Percentiles rank a stretch among this genome's conserved stretches.
phyloP scores from a whole-genome alignment of 202 grass and related monocot genomes.

The Brachypodium distachyon region DNA sequence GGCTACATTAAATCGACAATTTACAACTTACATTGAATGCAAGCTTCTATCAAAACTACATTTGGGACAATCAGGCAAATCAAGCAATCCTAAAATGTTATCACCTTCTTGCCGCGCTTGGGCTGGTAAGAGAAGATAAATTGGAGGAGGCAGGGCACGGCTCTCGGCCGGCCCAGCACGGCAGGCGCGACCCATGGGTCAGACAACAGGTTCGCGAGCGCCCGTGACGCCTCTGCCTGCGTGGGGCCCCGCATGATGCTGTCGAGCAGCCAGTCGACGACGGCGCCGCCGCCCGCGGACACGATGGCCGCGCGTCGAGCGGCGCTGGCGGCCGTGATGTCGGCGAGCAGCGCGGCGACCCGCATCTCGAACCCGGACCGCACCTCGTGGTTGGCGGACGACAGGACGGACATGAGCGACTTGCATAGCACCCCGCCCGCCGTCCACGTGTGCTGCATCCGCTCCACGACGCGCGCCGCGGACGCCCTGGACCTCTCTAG shows the following conservation, averaged over 20 bases:
- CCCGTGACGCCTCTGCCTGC: constrained; percentile 73
- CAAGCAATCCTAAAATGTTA: not conserved
- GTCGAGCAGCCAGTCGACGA: constrained; percentile 87
- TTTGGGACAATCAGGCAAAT: constrained; percentile 3
- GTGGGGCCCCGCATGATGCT: constrained; percentile 58
- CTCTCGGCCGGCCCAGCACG: constrained; percentile 59
- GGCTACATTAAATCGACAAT: not conserved
- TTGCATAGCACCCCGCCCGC: constrained; percentile 65
- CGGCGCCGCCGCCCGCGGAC: constrained; percentile 62
- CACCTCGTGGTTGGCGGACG: constrained; percentile 91
- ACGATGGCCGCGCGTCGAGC: constrained; percentile 68
- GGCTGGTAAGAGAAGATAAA: constrained; percentile 98
- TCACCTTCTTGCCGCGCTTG: constrained; percentile 66
- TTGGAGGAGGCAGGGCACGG: constrained; percentile 67
- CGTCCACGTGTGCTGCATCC: constrained; percentile 59
- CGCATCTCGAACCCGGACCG: constrained; percentile 80
- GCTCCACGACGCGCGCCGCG: constrained; percentile 51
- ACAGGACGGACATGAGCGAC: constrained; percentile 69
- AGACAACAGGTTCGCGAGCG: constrained; percentile 68
- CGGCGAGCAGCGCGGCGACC: constrained; percentile 81
- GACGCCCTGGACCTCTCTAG: constrained; percentile 59
- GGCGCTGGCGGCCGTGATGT: constrained; percentile 70
- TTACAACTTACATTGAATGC: not conserved
- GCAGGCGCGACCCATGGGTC: constrained; percentile 50
- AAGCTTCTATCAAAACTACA: constrained; percentile 1